Evolutionary conservation across 1,284 basidiomycete species (phyloP).

Genomic region (Stygiomarasmius scandens): DNA sequence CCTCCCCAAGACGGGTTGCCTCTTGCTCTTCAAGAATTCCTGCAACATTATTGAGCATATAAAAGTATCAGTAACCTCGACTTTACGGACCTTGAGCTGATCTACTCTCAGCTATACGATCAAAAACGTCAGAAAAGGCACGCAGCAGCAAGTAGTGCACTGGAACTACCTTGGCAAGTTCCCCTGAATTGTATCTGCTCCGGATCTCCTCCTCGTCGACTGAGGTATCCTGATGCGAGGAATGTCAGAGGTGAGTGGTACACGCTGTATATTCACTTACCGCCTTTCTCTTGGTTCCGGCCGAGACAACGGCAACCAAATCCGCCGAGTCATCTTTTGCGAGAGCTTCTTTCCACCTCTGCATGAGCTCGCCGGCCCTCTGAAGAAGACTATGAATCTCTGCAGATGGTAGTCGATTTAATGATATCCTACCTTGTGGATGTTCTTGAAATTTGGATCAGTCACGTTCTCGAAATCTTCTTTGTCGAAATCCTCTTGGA

Average conservation of each 20-base stretch:
- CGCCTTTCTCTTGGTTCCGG: conserved; percentile 69
- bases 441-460: conserved; percentile 74
- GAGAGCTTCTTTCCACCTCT: conserved; percentile 74
- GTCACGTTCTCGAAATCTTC: conserved; percentile 81
- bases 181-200: conserved; percentile 59
- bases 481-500: conserved; percentile 83
- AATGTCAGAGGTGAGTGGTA: conserved; percentile 5
- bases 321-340: conserved; percentile 66
- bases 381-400: conserved; percentile 27
- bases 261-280: conserved; percentile 42
- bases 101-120: conserved; percentile 67
- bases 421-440: conserved; percentile 69
- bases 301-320: conserved; percentile 43
- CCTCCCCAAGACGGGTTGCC: conserved; percentile 60
- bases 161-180: conserved; percentile 64
- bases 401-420: neutral
- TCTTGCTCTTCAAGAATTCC: conserved; percentile 72
- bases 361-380: conserved; percentile 77
- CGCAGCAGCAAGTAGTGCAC: conserved; percentile 12
- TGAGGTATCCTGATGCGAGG: conserved; percentile 47
- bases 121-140: conserved; percentile 15
- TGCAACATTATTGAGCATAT: conserved; percentile 30
- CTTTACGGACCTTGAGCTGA: conserved; percentile 65
- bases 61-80: neutral
- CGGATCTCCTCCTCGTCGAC: conserved; percentile 72